Conservation (phyloP, 805 yeast species). For the Candida endomychidarum region DNA sequence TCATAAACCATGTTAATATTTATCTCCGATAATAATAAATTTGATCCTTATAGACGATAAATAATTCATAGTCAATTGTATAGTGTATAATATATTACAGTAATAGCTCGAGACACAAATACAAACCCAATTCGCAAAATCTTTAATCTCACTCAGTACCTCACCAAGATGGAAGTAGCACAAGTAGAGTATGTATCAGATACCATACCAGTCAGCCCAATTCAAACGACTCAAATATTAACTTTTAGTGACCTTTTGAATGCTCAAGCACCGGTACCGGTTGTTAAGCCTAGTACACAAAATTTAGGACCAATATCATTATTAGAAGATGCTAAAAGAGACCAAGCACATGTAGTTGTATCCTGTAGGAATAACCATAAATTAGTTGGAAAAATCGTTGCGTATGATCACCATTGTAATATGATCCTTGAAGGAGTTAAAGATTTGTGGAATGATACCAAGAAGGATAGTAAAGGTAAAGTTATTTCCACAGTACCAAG, state of each 20-base stretch:
- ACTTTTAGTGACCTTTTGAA: constrained; percentile 1
- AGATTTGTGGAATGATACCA: constrained; percentile 75
- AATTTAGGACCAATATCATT: constrained; percentile 78
- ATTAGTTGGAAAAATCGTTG: constrained; percentile 83
- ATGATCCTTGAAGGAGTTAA: constrained; percentile 90
- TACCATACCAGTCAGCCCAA: no score
- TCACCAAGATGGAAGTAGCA: constrained; percentile 2
- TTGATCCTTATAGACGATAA: no score
- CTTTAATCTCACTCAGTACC: not conserved
- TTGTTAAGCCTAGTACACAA: constrained; percentile 16
- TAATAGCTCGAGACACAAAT: no score
- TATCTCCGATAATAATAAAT: no score
- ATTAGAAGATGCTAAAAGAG: constrained; percentile 77
- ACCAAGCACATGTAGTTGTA: constrained; percentile 75
- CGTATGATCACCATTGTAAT: constrained; percentile 95
- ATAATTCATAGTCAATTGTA: no score
- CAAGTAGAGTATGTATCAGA: constrained; percentile 3
- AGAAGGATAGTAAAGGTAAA: constrained; percentile 65
- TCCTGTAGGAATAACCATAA: constrained; percentile 93
- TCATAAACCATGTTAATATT: not conserved
- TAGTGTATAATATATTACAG: no score
- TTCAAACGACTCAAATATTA: not conserved
- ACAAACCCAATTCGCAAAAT: no score
- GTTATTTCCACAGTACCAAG: constrained; percentile 63
- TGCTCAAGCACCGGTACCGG: not conserved